These are phyloP conservation scores for Exophiala oligosperma DNA, from an alignment of 2,329 filamentous ascomycete genomes.

Conservation along the genomic window DNA sequence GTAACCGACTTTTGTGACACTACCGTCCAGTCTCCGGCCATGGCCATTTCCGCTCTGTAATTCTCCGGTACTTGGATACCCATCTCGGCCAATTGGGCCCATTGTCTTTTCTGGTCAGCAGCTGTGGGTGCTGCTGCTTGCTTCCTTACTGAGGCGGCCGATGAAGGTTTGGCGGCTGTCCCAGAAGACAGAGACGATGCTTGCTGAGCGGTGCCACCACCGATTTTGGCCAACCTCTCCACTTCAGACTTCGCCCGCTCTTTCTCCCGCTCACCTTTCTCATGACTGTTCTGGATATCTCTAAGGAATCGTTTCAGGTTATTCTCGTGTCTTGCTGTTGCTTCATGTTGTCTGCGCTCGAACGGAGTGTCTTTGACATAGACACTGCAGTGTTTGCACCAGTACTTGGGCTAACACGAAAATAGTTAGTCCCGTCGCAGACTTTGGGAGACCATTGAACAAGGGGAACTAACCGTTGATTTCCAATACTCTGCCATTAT, in stretches of 20 bases:
- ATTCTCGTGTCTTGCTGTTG: conserved; percentile 79
- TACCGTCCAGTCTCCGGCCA: conserved; percentile 84
- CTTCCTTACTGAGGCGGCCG: conserved; percentile 33
- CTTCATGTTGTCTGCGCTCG: conserved; percentile 85
- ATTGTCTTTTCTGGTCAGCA: conserved; percentile 75
- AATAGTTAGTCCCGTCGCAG: background rate
- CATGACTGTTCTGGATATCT: conserved; percentile 81
- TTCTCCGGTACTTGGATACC: conserved; percentile 82
- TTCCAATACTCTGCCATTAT: conserved; percentile 99
- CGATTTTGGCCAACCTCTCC: conserved; percentile 77
- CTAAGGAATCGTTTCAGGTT: conserved; percentile 86
- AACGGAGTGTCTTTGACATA: conserved; percentile 92
- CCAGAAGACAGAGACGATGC: conserved; percentile 33
- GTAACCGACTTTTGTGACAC: conserved; percentile 51
- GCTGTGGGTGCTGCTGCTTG: conserved; percentile 44
- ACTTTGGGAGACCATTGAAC: background rate
- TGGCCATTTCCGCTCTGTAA: conserved; percentile 75
- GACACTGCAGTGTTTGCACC: conserved; percentile 94
- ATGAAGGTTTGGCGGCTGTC: conserved; percentile 30
- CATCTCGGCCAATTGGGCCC: conserved; percentile 83
- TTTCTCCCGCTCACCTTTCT: conserved; percentile 76
- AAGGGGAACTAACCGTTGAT: conserved; percentile 63
- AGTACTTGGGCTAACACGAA: conserved; percentile 70
- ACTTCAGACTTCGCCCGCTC: conserved; percentile 82
- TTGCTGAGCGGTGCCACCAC: conserved; percentile 45